Base-by-base conservation (phyloP, 2,329 filamentous ascomycete species). In the Didymellaceae sp. region DNA sequence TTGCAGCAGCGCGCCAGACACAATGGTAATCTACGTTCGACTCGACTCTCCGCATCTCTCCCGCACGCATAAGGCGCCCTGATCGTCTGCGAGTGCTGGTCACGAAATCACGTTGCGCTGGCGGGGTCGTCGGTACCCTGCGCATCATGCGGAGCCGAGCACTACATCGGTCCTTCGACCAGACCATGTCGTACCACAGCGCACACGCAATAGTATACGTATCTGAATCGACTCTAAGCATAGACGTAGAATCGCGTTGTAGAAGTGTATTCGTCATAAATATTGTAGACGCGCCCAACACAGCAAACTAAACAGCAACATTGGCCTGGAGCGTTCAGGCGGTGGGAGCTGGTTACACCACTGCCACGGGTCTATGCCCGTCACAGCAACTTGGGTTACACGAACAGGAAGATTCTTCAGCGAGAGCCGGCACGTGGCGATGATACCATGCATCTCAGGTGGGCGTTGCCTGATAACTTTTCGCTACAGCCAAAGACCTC, bases 121-220 rank as follows among this genome's bases (percentile, higher is more conserved):
- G 22, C 35, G 13, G 28, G 38, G 30, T 32, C 17, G 26, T 30
- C 24, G 37, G 45, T 30, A 37, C 30, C 31, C 45, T 41, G 37
- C 37, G 16, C 31, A 21, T n/a, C n/a, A 21, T 25, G 45, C 20
- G 30, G 45, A 48, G 37, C 45, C 45, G 45, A 40, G 30, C 33
- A 21, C 33, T 32, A 38, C 32, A 20, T 46, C 28, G 17, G 21
- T 21, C 44, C 34, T 21, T 33, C 31, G 13, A 17, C 45, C 24
- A 37, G 24, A 5, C 20, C 1, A 39, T 20, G 5, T 14, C 20
- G 16, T 10, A 11, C 32, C 18, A 20, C 14, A 11, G 26, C 14
- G 9, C 13, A 30, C 26, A 30, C 13, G n/a, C n/a, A n/a, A n/a
- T n/a, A n/a, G n/a, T n/a, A n/a, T n/a, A n/a, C n/a, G n/a, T n/a